Evolutionary conservation across 23 red algal genomes (phyloP), one percentile per base, ranked within the genome.

Genomic region (Gracilaria caudata): DNA sequence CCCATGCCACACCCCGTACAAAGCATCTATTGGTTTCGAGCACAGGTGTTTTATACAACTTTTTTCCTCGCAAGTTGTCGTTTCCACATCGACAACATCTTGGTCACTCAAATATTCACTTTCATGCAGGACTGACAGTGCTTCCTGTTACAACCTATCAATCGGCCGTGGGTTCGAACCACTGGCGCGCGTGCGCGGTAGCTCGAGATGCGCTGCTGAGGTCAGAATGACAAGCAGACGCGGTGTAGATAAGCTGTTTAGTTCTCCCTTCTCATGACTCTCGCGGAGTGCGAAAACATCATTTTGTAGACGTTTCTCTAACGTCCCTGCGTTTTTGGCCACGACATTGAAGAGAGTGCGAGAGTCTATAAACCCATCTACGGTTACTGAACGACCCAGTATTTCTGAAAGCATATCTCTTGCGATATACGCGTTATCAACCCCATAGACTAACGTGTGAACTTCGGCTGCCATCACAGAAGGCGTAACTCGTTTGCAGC

Each of bases 401-500:
- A 35, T 49, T 24, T 83, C 5, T 40, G 8, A 36, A 7, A 68
- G 23, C 1, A 83, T 83, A 13, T 66, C 13, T 17, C 21, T 46
- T 14, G 79, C 54, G 13, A 63, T 0, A 30, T 39, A 83, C 4
- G 79, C 79, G 32, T 65, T 63, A 39, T 83, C 79, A 66, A 83
- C 66, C 4, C 57, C 53, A 29, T 83, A 83, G 7, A 83, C 13
- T 30, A 68, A 24, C 4, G 56, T 21, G 33, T 65, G 79, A n/a
- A 66, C 21, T 38, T 83, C 26, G 2, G 79, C 79, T 16, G 54
- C 79, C 56, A 83, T 83, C 8, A 66, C 79, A 4, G 57, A 83
- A 17, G 26, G 6, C 4, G 79, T 40, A 7, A 83, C 79, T 64
- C 79, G 37, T 33, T 68, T 55, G 45, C 74, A 79, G 3, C 74